A percentile compares a stretch with the other conserved stretches of the same genome.
Evolutionary conservation across 257 asterid species (phyloP).

Genomic region (Solanum pimpinellifolium): DNA sequence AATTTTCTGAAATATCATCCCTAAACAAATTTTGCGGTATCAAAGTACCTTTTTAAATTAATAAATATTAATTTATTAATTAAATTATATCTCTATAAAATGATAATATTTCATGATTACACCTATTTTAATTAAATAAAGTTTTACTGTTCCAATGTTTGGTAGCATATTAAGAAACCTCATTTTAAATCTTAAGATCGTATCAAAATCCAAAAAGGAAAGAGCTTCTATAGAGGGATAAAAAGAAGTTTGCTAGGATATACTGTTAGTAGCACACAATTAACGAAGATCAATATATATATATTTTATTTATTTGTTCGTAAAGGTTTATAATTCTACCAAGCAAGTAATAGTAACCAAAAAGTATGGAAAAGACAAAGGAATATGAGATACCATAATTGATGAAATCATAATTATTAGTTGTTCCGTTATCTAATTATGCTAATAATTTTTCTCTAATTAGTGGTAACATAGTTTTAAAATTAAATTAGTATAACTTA

Average conservation of each 20-base stretch:
- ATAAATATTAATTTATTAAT: no score
- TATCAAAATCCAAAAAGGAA: not conserved
- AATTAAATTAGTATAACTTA: not conserved
- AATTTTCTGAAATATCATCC: no score
- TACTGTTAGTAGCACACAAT: not conserved
- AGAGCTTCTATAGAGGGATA: not conserved
- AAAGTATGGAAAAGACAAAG: no score
- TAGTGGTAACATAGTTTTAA: not conserved
- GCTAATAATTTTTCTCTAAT: not conserved
- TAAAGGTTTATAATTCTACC: not conserved
- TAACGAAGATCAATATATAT: not conserved
- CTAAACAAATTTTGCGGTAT: no score
- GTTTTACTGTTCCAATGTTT: not conserved
- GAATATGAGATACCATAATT: no score
- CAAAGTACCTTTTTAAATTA: no score
- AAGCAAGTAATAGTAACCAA: no score
- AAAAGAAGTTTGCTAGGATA: not conserved
- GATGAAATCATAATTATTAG: not conserved
- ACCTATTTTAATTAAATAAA: no score
- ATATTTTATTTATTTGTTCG: not conserved
- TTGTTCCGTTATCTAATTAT: not conserved
- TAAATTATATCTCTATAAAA: no score
- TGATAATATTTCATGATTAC: no score
- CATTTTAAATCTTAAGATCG: no score
- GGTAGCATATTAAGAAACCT: not conserved